Percentiles rank a stretch among this genome's conserved stretches.
Conservation (phyloP, 179 eudicot genomes). For the Monotropa hypopitys region DNA sequence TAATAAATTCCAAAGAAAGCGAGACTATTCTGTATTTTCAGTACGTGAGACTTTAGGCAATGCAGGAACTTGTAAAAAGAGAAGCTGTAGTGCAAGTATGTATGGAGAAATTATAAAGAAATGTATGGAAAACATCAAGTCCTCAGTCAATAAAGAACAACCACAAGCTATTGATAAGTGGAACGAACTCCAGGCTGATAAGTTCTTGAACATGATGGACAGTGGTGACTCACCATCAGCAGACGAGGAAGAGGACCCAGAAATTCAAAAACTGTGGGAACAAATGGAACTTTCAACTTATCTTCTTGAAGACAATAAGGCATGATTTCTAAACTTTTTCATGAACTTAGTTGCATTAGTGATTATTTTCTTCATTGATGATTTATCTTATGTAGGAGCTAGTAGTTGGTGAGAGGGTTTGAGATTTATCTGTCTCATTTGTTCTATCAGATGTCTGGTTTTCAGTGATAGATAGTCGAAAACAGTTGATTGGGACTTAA, state of each 20-base stretch:
- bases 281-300: slow-evolving; percentile 79
- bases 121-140: slow-evolving; percentile 76
- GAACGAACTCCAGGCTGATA: slow-evolving; percentile 48
- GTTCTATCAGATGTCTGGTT: background rate
- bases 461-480: background rate
- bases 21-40: slow-evolving; percentile 10
- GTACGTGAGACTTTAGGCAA: slow-evolving; percentile 21
- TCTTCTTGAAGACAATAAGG: slow-evolving; percentile 54
- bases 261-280: slow-evolving; percentile 67
- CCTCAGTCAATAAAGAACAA: slow-evolving; percentile 51
- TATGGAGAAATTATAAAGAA: slow-evolving; percentile 64
- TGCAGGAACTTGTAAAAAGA: slow-evolving; percentile 21
- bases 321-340: background rate
- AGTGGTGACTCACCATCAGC: slow-evolving; percentile 22
- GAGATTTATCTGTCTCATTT: background rate
- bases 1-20: slow-evolving; percentile 12
- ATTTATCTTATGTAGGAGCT: background rate
- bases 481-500: no score
- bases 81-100: slow-evolving; percentile 36
- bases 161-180: slow-evolving; percentile 75
- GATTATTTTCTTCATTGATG: background rate
- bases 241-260: slow-evolving; percentile 44
- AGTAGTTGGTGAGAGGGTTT: background rate
- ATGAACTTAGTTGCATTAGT: background rate
- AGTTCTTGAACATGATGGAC: slow-evolving; percentile 27